Base-by-base conservation (phyloP, 345 rosid genomes). In the Clausena lansium region DNA sequence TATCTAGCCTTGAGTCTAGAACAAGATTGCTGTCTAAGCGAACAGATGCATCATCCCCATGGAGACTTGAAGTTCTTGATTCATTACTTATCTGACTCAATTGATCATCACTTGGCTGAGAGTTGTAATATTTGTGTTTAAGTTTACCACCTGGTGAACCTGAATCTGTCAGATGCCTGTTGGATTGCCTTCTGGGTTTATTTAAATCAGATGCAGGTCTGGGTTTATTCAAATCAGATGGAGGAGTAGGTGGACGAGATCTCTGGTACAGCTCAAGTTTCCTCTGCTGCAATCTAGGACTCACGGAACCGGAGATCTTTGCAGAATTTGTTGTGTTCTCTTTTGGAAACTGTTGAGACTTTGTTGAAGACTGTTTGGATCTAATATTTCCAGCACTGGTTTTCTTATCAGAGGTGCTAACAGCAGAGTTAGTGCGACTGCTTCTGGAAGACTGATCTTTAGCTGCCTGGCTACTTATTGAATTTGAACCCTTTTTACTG, bases 161-260 rank as follows among this genome's bases (percentile, higher is more conserved):
- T 54, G 86, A 84, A 77, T 90, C 95, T 13, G 76, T 74, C 19
- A 66, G 67, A 63, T 88, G 86, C 81, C 82, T 39, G 77, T 76
- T 87, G 73, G 77, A 70, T 54, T 80, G 89, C 82, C 88, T 89
- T 85, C 88, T 87, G 66, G 92, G 81, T 81, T 86, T 92, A 67
- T 71, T 87, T 57, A 86, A 81, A 86, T 90, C 96, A 81, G 92
- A 82, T 11, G 94, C 95, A 77, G 94, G 91, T 85, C 88, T 89
- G 70, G 92, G 81, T 80, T 86, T 93, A 67, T 71, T 86, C 59
- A 86, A 81, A 85, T 91, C 95, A 81, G 92, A 81, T 11, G 94
- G 95, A 77, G 94, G 92, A 15, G 96, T 88, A 39, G 98, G 99
- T 35, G 99, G 94, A 47, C 97, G 88, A 71, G 97, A 90, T 62